Evolutionary conservation across 129 eudicot species (phyloP).

Genomic region (Flaveria brownii): DNA sequence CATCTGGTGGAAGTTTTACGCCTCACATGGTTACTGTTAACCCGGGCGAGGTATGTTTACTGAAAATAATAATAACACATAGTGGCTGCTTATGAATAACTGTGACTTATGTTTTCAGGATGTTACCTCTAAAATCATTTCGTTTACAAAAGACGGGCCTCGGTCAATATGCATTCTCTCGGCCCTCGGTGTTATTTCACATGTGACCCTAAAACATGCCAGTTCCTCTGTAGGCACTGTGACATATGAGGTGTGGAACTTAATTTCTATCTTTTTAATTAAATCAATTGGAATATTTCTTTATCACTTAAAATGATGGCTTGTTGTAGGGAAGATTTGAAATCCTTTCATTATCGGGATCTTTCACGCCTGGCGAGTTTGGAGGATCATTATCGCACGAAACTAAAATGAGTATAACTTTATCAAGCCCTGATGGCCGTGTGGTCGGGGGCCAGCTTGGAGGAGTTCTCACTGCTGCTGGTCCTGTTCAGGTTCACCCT

Average conservation of each 20-base stretch:
- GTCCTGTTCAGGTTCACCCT: conserved; percentile 67
- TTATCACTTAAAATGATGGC: background rate
- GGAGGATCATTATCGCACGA: conserved; percentile 39
- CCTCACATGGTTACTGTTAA: conserved; percentile 77
- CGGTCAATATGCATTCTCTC: conserved; percentile 73
- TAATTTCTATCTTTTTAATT: background rate
- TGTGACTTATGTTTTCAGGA: conserved; percentile 45
- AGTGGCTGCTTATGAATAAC: conserved; percentile 9
- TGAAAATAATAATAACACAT: background rate
- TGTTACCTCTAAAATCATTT: conserved; percentile 60
- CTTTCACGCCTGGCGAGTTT: conserved; percentile 55
- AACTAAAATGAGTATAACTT: conserved; percentile 59
- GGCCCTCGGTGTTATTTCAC: conserved; percentile 67
- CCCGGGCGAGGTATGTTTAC: conserved; percentile 69
- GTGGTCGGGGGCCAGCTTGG: conserved; percentile 82
- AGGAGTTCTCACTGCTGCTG: conserved; percentile 69
- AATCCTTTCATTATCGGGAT: conserved; percentile 73
- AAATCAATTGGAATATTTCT: background rate
- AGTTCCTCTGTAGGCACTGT: conserved; percentile 65
- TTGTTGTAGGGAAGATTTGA: conserved; percentile 71
- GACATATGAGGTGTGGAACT: conserved; percentile 65
- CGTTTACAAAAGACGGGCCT: conserved; percentile 68
- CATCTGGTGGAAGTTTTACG: conserved; percentile 66
- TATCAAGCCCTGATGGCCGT: conserved; percentile 70
- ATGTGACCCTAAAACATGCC: conserved; percentile 64